phyloP scores from a whole-genome alignment of 169 alveolate species.

The Cryptosporidium parvum region DNA sequence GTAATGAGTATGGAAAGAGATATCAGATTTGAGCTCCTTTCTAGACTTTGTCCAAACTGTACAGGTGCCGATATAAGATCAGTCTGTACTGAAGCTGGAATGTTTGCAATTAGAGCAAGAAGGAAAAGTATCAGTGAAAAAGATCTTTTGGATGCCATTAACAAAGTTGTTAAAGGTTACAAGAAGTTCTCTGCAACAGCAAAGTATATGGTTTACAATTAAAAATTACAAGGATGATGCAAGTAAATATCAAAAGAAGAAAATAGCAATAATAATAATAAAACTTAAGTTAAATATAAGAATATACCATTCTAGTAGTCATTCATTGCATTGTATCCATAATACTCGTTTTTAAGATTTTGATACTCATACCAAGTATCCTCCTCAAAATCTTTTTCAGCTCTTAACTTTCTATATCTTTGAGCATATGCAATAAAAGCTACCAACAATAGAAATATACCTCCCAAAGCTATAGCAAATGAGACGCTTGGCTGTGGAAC shows the following conservation, averaged over 20 bases:
- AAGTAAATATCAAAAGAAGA: neutral
- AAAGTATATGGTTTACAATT: conserved; percentile 98
- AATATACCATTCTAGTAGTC: neutral
- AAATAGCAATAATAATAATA: neutral
- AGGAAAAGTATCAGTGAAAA: conserved; percentile 97
- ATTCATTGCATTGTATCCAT: conserved; percentile 45
- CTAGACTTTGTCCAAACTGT: conserved; percentile 97
- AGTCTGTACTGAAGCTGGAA: conserved; percentile 99
- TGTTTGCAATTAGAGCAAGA: conserved; percentile 99
- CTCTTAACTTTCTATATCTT: conserved; percentile 63
- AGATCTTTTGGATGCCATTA: conserved; percentile 96
- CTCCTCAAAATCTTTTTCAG: conserved; percentile 70
- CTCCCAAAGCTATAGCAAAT: conserved; percentile 60
- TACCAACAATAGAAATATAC: conserved; percentile 51
- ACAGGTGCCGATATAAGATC: conserved; percentile 98
- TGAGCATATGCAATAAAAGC: conserved; percentile 73
- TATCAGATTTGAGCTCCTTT: conserved; percentile 96
- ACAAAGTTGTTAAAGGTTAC: conserved; percentile 97
- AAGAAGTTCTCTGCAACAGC: conserved; percentile 98
- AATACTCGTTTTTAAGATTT: conserved; percentile 52
- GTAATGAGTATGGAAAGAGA: conserved; percentile 95
- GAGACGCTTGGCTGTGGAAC: conserved; percentile 73
- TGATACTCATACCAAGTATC: conserved; percentile 74
- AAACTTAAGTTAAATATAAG: neutral
- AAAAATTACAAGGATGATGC: conserved; percentile 28